phyloP scores from a whole-genome alignment of 805 yeast genomes.

The Hanseniaspora thailandica region DNA sequence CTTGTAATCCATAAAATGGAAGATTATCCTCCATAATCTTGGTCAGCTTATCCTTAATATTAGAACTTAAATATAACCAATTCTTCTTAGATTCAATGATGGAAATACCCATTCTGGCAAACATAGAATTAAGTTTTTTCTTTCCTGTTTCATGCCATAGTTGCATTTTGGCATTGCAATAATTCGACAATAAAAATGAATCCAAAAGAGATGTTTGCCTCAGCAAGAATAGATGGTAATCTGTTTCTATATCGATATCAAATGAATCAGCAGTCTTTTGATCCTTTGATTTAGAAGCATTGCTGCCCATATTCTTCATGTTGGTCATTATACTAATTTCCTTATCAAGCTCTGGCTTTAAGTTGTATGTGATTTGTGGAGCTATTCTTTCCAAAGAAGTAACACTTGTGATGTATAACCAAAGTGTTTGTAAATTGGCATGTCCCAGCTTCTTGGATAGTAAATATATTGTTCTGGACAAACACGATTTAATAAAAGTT shows the following conservation, averaged over 20 bases:
- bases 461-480: slow-evolving; percentile 70
- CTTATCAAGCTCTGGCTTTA: slow-evolving; percentile 69
- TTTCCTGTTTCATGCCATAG: slow-evolving; percentile 89
- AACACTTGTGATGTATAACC: slow-evolving; percentile 85
- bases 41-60: slow-evolving; percentile 61
- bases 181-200: slow-evolving; percentile 80
- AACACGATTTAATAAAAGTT: slow-evolving; percentile 59
- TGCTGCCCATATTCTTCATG: slow-evolving; percentile 16
- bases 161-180: slow-evolving; percentile 73
- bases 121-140: slow-evolving; percentile 73
- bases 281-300: not conserved
- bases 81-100: slow-evolving; percentile 77
- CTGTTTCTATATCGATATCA: slow-evolving; percentile 57
- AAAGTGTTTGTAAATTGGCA: slow-evolving; percentile 51
- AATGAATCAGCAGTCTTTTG: slow-evolving; percentile 33
- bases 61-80: slow-evolving; percentile 82
- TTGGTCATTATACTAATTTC: slow-evolving; percentile 40
- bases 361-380: slow-evolving; percentile 69
- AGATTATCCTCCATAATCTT: slow-evolving; percentile 57
- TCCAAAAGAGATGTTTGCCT: slow-evolving; percentile 92
- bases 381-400: slow-evolving; percentile 63
- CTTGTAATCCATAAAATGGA: slow-evolving; percentile 68
- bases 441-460: slow-evolving; percentile 73
- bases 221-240: slow-evolving; percentile 71
- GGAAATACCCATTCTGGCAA: slow-evolving; percentile 94